Base-by-base conservation (phyloP, 129 eudicot species). In the Tanacetum coccineum region DNA sequence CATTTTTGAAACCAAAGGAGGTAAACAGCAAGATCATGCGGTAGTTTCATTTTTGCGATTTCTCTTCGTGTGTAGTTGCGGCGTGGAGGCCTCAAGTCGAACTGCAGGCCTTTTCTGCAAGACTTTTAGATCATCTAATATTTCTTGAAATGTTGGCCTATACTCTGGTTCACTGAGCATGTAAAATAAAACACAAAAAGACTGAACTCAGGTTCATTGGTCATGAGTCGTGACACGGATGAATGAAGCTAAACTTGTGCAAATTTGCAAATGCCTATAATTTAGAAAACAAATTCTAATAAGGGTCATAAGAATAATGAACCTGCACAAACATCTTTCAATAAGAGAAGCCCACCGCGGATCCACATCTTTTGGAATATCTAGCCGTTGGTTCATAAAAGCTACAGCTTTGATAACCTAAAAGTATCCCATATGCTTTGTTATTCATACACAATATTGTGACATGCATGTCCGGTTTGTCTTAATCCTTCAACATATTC, bases 351-450 rank as follows among this genome's bases (percentile, higher is more conserved):
- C 42, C 42, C 42, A 36, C 42, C 0, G 42, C 10, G 42, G 42
- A 7, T 36, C 42, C 42, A 36, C 42, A 36, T 36, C 42, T 36
- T 36, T 36, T 7, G 42, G 42, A 36, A 36, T 7, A 36, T 36
- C 9, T 36, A 36, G 42, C 42, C 42, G 42, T 36, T 36, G 42
- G 42, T 36, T 36, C 42, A 87, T 84, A 70, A 84, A 84, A 18
- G 89, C 91, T 55, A 90, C 97, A 13, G 87, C 91, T 66, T 85
- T 86, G 64, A 87, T 80, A 46, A 90, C 89, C 97, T 90, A 40
- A 13, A 78, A 56, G 47, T 36, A 36, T 36, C 42, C 42, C 42
- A 36, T 36, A 6, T 7, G 2, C 42, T 8, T 1, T 1, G 42
- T 36, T 36, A 36, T 36, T 36, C 42, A 36, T 36, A 36, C 42